These are phyloP conservation scores for Micromonas pusilla DNA, from an alignment of 139 green algal species.

Conservation along the genomic window DNA sequence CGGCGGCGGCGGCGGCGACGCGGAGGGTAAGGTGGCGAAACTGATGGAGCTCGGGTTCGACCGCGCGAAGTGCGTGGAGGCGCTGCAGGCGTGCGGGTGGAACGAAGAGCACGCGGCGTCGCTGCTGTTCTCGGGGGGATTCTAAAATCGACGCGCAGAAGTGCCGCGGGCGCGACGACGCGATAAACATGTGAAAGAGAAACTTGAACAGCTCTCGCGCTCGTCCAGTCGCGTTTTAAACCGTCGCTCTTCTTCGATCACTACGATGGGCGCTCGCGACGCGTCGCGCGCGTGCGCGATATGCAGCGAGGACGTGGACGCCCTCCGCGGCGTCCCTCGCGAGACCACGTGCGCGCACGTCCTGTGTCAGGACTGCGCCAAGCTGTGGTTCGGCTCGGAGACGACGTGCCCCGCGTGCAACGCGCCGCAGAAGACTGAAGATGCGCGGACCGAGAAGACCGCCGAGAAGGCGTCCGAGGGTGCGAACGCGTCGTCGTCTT, in stretches of 20 bases:
- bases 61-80: background rate
- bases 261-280: no score
- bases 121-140: constrained; percentile 4
- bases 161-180: no score
- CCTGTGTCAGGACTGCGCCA: background rate
- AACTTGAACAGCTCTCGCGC: no score
- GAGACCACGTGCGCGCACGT: background rate
- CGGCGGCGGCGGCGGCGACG: background rate
- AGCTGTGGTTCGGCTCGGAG: background rate
- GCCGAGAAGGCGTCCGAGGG: background rate
- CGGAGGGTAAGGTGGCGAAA: background rate
- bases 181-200: no score
- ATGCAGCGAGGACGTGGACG: background rate
- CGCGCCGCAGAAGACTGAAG: background rate
- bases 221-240: no score
- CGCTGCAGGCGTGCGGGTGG: background rate
- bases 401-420: background rate
- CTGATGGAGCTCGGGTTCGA: constrained; percentile 19
- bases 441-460: background rate
- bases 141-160: no score
- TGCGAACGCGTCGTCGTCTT: background rate
- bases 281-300: no score
- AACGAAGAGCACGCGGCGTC: constrained; percentile 9
- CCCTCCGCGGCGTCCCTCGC: background rate
- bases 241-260: no score